Evolutionary conservation across 2,329 filamentous ascomycete species (phyloP), one percentile per base, ranked within the genome.

Genomic region (Trichoderma sp.): DNA sequence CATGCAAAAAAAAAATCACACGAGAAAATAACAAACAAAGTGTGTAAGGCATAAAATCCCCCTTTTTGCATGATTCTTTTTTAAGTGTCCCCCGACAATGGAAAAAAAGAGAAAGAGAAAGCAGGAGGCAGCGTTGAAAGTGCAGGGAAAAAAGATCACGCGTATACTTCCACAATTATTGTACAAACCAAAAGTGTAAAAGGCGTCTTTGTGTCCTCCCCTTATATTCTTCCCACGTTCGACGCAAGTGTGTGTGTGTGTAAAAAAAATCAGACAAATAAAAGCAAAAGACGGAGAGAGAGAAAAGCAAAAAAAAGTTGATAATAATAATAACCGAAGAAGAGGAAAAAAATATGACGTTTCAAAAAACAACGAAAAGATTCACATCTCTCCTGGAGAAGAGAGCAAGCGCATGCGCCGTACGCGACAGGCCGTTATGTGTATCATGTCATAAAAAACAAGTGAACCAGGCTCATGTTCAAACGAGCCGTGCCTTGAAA

Each of bases 351-450:
- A 33, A 63, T 53, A 71, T 66, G 75, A 69, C 64, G 16, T 73
- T 73, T 35, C 71, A 35, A 50, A 62, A 45, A 63, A 31, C 14
- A 31, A 64, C 33, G 24, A 64, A 29, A 27, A 73, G 69, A 73
- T 74, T 60, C 71, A 74, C 65, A 75, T 75, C 65, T 27, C 73
- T 67, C 69, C 63, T 18, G 35, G 56, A 38, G 56, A 38, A 68
- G 73, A 67, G 63, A 67, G 71, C 71, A 50, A 67, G 71, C 71
- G 31, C 71, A 74, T 66, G 71, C 71, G 71, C 63, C 62, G 53
- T 41, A 74, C 71, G 62, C 60, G 35, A 60, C 63, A 74, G 71
- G 71, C 71, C 71, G 71, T 66, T 38, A 74, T 67, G 71, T 71
- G 45, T 45, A 73, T 62, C 76, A 27, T 35, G 66, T 56, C 75